Evolutionary conservation across 169 alveolate genomes (phyloP).

Genomic region (Cryptosporidium meleagridis): DNA sequence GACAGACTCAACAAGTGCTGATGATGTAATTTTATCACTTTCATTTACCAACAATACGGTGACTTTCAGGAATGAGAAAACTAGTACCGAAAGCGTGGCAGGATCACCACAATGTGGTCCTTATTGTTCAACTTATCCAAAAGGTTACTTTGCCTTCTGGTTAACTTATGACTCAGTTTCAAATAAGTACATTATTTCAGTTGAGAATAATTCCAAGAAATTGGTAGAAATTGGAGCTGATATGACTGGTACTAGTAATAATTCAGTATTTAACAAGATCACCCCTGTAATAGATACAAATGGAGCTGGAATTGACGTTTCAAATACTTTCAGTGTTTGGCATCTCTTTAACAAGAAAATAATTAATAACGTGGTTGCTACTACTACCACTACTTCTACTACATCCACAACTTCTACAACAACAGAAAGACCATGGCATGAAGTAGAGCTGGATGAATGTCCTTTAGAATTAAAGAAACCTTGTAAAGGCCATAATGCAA

Average conservation of each 20-base stretch:
- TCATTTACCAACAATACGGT: slow-evolving; percentile 12
- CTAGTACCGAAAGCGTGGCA: not conserved
- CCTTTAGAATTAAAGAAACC: not conserved
- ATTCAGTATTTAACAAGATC: slow-evolving; percentile 3
- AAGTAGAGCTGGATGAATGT: not conserved
- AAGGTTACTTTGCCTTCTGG: slow-evolving; percentile 57
- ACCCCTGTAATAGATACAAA: not conserved
- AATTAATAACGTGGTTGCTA: not conserved
- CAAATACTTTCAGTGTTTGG: slow-evolving; percentile 31
- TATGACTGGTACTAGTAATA: not conserved
- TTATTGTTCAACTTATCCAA: slow-evolving; percentile 51
- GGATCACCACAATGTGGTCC: slow-evolving; percentile 67
- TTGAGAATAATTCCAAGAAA: slow-evolving; percentile 37
- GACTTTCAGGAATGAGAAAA: slow-evolving; percentile 24
- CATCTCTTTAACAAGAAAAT: not conserved
- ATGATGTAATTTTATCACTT: slow-evolving; percentile 14
- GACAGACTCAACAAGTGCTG: not conserved
- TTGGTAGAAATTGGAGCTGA: slow-evolving; percentile 29
- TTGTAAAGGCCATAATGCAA: slow-evolving; percentile 13
- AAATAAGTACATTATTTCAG: not conserved
- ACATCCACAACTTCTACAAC: slow-evolving; percentile 27
- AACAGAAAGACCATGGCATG: slow-evolving; percentile 1
- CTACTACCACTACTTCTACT: slow-evolving; percentile 7
- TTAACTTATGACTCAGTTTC: slow-evolving; percentile 14
- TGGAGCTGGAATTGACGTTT: not conserved